phyloP scores from a whole-genome alignment of 306 rosid species.

The Albizia julibrissin region DNA sequence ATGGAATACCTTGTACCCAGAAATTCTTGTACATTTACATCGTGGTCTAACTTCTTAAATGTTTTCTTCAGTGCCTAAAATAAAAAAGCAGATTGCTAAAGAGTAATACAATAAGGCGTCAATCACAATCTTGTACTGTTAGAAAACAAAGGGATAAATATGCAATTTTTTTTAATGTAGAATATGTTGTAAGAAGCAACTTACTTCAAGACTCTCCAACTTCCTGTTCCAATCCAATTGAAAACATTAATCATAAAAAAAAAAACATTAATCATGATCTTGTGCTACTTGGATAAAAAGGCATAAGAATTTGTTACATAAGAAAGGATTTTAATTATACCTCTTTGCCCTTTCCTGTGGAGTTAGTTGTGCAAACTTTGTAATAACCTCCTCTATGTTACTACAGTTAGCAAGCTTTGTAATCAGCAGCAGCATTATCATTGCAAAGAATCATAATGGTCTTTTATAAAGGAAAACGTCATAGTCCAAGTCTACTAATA shows the following conservation, averaged over 20 bases:
- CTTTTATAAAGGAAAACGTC: background rate
- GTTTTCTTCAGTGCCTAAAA: slow-evolving; percentile 78
- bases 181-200: slow-evolving; percentile 38
- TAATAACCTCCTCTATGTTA: slow-evolving; percentile 73
- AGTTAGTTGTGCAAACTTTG: slow-evolving; percentile 76
- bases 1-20: slow-evolving; percentile 68
- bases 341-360: slow-evolving; percentile 87
- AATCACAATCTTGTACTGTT: background rate
- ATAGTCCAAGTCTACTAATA: background rate
- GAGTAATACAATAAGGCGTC: slow-evolving; percentile 9
- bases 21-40: slow-evolving; percentile 72
- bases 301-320: background rate
- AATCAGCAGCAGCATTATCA: background rate
- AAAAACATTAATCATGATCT: slow-evolving; percentile 31
- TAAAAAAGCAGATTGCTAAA: slow-evolving; percentile 33
- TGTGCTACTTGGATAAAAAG: slow-evolving; percentile 1
- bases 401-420: slow-evolving; percentile 33
- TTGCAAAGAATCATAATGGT: background rate
- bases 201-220: slow-evolving; percentile 85
- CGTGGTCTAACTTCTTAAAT: slow-evolving; percentile 82
- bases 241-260: slow-evolving; percentile 35
- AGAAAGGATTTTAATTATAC: slow-evolving; percentile 34
- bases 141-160: background rate
- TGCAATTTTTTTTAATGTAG: background rate
- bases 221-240: slow-evolving; percentile 65